phyloP scores from a whole-genome alignment of 371 early-diverging fungal genomes.

The Mucor sp. region DNA sequence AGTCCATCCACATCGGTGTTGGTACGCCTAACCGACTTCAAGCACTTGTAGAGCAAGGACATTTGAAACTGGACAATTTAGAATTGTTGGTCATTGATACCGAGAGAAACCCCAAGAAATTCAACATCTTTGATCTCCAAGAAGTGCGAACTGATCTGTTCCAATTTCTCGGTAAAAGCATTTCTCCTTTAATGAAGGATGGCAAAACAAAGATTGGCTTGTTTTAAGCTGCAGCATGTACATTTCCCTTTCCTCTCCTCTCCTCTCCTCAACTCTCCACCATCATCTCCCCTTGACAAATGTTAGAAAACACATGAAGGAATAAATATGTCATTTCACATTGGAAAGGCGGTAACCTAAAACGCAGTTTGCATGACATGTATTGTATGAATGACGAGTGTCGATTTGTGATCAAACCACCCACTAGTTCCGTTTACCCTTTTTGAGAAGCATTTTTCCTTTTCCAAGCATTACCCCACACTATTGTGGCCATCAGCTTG shows the following conservation, averaged over 20 bases:
- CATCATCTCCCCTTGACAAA: neutral
- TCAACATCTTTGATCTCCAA: constrained; percentile 75
- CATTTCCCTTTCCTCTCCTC: neutral
- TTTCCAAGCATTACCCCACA: neutral
- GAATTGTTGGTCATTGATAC: constrained; percentile 75
- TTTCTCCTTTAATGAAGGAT: constrained; percentile 39
- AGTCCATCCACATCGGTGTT: constrained; percentile 70
- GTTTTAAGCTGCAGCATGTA: constrained; percentile 24
- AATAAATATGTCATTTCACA: neutral
- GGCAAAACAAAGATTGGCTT: constrained; percentile 42
- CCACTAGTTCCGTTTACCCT: neutral
- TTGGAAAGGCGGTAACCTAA: neutral
- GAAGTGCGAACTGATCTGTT: constrained; percentile 74
- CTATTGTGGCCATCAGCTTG: neutral
- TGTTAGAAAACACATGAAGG: neutral
- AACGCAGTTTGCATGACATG: neutral
- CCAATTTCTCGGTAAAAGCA: constrained; percentile 38
- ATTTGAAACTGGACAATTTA: constrained; percentile 66
- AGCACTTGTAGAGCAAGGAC: constrained; percentile 66
- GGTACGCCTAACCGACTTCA: constrained; percentile 85
- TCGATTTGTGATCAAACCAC: neutral
- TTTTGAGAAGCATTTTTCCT: neutral
- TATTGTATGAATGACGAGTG: neutral
- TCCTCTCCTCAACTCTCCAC: neutral
- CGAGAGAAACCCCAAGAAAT: constrained; percentile 73